Percentiles rank a stretch among this genome's conserved stretches.
These are phyloP conservation scores for Lolium perenne DNA, from an alignment of 176 grass and related monocot genomes.

Conservation along the genomic window DNA sequence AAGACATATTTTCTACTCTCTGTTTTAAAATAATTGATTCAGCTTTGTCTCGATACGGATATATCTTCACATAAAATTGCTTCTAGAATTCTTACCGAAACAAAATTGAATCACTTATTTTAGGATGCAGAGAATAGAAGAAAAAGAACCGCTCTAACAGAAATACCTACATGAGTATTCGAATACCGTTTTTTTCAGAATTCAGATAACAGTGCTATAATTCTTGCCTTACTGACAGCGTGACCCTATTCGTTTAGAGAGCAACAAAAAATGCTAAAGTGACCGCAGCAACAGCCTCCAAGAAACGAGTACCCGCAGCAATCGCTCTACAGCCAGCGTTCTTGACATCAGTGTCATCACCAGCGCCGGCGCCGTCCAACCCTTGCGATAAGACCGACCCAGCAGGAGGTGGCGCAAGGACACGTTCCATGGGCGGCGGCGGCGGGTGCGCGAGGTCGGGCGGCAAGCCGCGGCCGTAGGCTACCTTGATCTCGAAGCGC, in stretches of 20 bases:
- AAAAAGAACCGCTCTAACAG: too few relatives aligned
- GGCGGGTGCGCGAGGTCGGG: slow-evolving; percentile 29
- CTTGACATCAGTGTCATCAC: slow-evolving; percentile 2
- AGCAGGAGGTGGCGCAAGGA: slow-evolving; percentile 43
- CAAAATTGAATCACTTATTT: too few relatives aligned
- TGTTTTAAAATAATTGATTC: too few relatives aligned
- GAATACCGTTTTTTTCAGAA: too few relatives aligned
- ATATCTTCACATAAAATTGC: too few relatives aligned
- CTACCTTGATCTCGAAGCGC: slow-evolving; percentile 66
- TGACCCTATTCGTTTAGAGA: neutral
- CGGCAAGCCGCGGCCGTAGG: slow-evolving; percentile 55
- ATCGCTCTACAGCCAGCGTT: neutral
- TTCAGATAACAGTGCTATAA: too few relatives aligned
- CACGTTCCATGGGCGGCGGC: slow-evolving; percentile 16
- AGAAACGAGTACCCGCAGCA: neutral
- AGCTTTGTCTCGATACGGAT: too few relatives aligned
- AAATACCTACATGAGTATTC: too few relatives aligned
- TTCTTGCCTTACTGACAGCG: too few relatives aligned
- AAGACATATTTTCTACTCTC: too few relatives aligned
- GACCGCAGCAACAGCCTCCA: neutral
- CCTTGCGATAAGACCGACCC: slow-evolving; percentile 5
- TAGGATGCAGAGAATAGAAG: too few relatives aligned
- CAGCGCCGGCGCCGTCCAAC: neutral
- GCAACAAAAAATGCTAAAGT: neutral
- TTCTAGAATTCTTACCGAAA: too few relatives aligned